Base-by-base conservation (phyloP, 768 basidiomycete species). In the Phaffia tasmanica region DNA sequence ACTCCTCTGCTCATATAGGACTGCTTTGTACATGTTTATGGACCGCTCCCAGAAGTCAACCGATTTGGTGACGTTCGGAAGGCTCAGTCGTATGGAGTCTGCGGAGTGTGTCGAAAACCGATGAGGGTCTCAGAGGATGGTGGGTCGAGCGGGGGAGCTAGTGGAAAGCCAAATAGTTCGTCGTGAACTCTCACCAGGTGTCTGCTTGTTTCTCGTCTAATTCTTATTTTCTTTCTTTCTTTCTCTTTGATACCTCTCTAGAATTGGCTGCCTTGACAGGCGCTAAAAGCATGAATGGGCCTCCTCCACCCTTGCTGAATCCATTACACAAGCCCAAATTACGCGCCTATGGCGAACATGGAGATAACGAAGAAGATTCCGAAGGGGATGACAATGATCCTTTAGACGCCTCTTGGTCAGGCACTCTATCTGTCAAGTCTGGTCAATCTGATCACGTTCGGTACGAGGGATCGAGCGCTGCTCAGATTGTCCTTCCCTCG, bases 1-100 rank as follows among this genome's bases (percentile, higher is more conserved):
- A 11, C 4, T 11, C 4, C 11, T 11, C 11, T 4, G 35, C 35
- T 42, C 35, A 11, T 21, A 3, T 62, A 94, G 88, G 94, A 91
- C 19, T 99, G 95, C 77, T 98, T 97, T 76, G 88, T 85, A 19
- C 90, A 91, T 7, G 94, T 98, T 4, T 99, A 99, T 76, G 94
- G 93, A 18, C 89, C 89, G 6, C 85, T 87, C 4, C 75, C 75
- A 8, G 59, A 61, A 50, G 48, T 60, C 48, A 56, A 61, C 32
- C 49, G 83, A 8, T 81, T 86, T 30, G 79, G 83, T 76, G 84
- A 87, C 78, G 80, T 87, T 86, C 89, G 70, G 51, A 64, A 57
- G 19, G 48, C 67, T 15, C 70, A 70, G 8, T 68, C 71, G 74
- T 79, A 95, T 27, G 95, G 95, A 23, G 89, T 99, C 21, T 99